Evolutionary conservation across 345 rosid species (phyloP), one percentile per base, ranked within the genome.

Genomic region (Clausena lansium): DNA sequence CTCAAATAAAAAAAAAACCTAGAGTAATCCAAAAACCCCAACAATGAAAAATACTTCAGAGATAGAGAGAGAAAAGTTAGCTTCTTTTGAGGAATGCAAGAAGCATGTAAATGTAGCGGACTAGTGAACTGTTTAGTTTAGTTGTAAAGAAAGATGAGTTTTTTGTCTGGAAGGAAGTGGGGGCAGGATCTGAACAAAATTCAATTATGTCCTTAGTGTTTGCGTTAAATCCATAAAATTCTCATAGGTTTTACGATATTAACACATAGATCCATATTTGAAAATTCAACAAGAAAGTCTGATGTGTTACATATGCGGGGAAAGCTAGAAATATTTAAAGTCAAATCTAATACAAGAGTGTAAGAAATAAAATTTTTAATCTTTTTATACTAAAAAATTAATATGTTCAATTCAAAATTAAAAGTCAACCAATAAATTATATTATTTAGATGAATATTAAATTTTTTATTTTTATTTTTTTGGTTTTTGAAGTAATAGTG

Each of bases 61-160:
- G 58, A 66, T 77, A 70, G 77, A 77, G 66, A 75, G 73, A 65
- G 75, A 77, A 35, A 84, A 79, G 85, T 65, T 35, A 52, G 79
- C 82, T 65, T 70, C 82, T 84, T 84, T 82, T 64, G 78, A 84
- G 82, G 78, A 45, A 52, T 35, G 20, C 22, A 55, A 33, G 72
- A 55, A 20, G 19, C 64, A 55, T 35, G 65, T n/a, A 55, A 33
- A 57, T 55, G 27, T 10, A 71, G 63, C 54, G 61, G 45, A 71
- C 41, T 71, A 14, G 24, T 55, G 72, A 27, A 69, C n/a, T 68
- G 57, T 54, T 73, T 61, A 25, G 66, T 73, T 73, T 60, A 58
- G 66, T 20, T 78, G 77, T 20, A 54, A 74, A 41, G 68, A n/a
- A 6, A 7, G 39, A 1, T 4, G 79, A 17, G 35, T 4, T 57